Conservation (phyloP, 331 rosid species). For the Prunus yedoensis region DNA sequence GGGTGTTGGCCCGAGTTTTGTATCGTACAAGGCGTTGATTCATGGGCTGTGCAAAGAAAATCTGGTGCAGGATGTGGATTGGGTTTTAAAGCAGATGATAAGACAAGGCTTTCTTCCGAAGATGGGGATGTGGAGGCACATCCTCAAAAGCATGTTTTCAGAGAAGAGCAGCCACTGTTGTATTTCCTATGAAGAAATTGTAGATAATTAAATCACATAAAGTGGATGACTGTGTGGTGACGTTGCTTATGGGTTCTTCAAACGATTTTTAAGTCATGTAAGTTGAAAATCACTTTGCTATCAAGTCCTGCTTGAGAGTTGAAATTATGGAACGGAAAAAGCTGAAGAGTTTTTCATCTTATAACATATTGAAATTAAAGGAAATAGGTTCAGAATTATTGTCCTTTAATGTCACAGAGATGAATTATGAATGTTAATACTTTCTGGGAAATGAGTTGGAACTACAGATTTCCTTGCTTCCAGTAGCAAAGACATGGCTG, state of each 20-base stretch:
- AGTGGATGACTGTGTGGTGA: neutral
- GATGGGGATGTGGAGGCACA: constrained; percentile 72
- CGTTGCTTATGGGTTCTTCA: neutral
- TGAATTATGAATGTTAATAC: too few species aligned
- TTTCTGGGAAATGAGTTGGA: too few species aligned
- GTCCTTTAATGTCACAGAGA: too few species aligned
- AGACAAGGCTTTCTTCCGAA: constrained; percentile 71
- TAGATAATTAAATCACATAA: constrained; percentile 5
- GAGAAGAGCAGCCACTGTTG: constrained; percentile 14
- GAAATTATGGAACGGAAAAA: neutral
- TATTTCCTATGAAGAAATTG: constrained; percentile 21
- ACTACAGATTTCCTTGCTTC: too few species aligned
- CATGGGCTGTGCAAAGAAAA: constrained; percentile 52
- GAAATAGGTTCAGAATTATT: too few species aligned
- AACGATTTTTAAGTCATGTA: constrained; percentile 6
- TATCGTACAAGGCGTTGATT: constrained; percentile 55
- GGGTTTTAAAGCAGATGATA: constrained; percentile 67
- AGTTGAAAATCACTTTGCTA: neutral
- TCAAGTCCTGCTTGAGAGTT: neutral
- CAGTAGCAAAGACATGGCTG: neutral
- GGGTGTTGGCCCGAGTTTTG: constrained; percentile 59
- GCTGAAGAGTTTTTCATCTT: neutral
- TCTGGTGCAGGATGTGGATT: constrained; percentile 50
- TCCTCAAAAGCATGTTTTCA: constrained; percentile 39
- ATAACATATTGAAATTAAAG: neutral